Evolutionary conservation across 208 protist species (phyloP).

Genomic region (Trypanosoma caninum): DNA sequence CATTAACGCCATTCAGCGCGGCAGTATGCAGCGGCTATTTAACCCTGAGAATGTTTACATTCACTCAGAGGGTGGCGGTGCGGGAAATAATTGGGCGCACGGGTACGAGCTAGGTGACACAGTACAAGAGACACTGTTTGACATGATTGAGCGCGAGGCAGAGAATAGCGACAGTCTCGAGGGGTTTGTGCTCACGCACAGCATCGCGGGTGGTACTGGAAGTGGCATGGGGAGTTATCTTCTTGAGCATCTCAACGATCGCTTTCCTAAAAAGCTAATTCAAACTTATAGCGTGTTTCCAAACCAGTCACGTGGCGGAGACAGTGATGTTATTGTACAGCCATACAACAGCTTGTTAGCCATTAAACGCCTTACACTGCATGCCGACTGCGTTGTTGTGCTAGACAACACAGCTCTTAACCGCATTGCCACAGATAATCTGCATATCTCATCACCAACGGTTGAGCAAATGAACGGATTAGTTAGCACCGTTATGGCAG

Average conservation of each 20-base stretch:
- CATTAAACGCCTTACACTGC: slow-evolving; percentile 97
- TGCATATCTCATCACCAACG: slow-evolving; percentile 95
- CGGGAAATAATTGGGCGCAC: slow-evolving; percentile 99
- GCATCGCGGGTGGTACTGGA: slow-evolving; percentile 99
- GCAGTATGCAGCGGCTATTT: slow-evolving; percentile 95
- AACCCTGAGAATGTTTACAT: slow-evolving; percentile 99
- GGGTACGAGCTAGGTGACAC: slow-evolving; percentile 92
- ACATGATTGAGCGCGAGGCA: slow-evolving; percentile 99
- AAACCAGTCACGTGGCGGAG: slow-evolving; percentile 64
- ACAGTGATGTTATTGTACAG: slow-evolving; percentile 98
- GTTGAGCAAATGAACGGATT: slow-evolving; percentile 98
- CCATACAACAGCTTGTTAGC: slow-evolving; percentile 99
- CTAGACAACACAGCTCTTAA: slow-evolving; percentile 99
- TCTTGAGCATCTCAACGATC: slow-evolving; percentile 98
- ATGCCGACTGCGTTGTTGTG: slow-evolving; percentile 98
- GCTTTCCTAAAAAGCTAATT: slow-evolving; percentile 97
- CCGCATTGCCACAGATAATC: slow-evolving; percentile 95
- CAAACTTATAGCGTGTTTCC: slow-evolving; percentile 99
- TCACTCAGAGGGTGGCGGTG: slow-evolving; percentile 94
- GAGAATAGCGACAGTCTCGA: slow-evolving; percentile 98
- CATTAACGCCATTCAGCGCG: slow-evolving; percentile 93
- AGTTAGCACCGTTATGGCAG: slow-evolving; percentile 99
- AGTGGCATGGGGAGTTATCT: slow-evolving; percentile 99
- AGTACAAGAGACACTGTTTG: slow-evolving; percentile 94
- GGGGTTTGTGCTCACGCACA: slow-evolving; percentile 98